These are phyloP conservation scores for Lentinula aciculospora DNA, from an alignment of 768 basidiomycete species.

Conservation along the genomic window DNA sequence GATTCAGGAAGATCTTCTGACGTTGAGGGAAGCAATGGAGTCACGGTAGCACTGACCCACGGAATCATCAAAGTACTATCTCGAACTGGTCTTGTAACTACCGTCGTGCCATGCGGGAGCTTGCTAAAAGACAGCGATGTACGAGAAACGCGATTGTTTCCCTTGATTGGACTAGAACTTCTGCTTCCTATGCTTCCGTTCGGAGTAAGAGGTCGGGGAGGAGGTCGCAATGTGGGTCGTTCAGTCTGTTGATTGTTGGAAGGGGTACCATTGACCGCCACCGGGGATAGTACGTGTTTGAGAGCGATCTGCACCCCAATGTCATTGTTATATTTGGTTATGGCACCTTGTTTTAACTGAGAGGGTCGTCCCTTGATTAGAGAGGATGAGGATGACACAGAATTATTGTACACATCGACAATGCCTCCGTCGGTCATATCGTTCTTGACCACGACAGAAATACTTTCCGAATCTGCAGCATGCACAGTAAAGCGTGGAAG, in stretches of 20 bases:
- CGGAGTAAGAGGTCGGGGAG: slow-evolving; percentile 30
- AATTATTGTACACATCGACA: slow-evolving; percentile 59
- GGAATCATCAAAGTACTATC: slow-evolving; percentile 61
- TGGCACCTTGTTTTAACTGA: slow-evolving; percentile 55
- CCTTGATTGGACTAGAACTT: slow-evolving; percentile 3
- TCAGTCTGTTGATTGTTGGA: slow-evolving; percentile 7
- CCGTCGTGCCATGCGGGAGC: slow-evolving; percentile 10
- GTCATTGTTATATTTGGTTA: slow-evolving; percentile 26
- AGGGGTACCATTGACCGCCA: slow-evolving; percentile 18
- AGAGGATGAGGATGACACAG: slow-evolving; percentile 31
- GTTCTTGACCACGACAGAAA: slow-evolving; percentile 54
- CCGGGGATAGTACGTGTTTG: slow-evolving; percentile 55
- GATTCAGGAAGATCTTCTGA: slow-evolving; percentile 27
- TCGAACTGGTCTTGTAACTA: slow-evolving; percentile 28
- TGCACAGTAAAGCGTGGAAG: slow-evolving; percentile 68
- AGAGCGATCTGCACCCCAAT: slow-evolving; percentile 33
- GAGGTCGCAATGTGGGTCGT: slow-evolving; percentile 12
- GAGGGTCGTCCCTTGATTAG: slow-evolving; percentile 11
- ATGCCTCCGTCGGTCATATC: slow-evolving; percentile 41
- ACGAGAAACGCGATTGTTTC: slow-evolving; percentile 20
- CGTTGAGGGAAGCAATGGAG: slow-evolving; percentile 32
- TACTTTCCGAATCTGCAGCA: slow-evolving; percentile 58
- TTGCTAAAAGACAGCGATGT: slow-evolving; percentile 17
- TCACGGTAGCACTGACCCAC: slow-evolving; percentile 47
- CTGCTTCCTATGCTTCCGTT: slow-evolving; percentile 18